Evolutionary conservation across 1,284 basidiomycete species (phyloP), one percentile per base, ranked within the genome.

Genomic region (Phellinidium pouzarii): DNA sequence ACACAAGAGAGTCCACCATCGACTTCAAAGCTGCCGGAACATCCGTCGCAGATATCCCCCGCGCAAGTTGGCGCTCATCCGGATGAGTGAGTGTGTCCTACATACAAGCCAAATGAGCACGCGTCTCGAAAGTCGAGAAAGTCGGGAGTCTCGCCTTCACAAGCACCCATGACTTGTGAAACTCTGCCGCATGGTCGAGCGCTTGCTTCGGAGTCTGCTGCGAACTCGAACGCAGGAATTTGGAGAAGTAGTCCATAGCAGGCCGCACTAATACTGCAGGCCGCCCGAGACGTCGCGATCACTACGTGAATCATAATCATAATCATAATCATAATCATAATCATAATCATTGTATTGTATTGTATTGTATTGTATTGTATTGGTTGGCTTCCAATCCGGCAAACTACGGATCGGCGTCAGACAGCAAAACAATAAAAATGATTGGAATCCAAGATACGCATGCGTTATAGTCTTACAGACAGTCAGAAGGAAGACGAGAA

Each of bases 1-100:
- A 82, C 14, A 95, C 90, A 42, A 97, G 75, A 2, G 88, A 77
- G 66, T 94, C 89, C 3, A 93, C 87, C 74, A 97, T 85, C n/a
- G 82, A 80, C 63, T 84, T 79, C 14, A 97, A 72, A 55, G 84
- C 79, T 4, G 68, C 71, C 7, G 93, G 91, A 0, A 95, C 89
- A 66, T 84, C 79, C 1, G 94, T 95, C 8, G 84, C 80, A 37
- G 73, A 71, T 62, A 97, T 93, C 3, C 94, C 94, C 62, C 79
- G 82, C 26, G 80, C 74, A 47, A 92, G 69, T 60, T 91, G 87
- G 37, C 89, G 75, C 69, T 91, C 89, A 67, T 93, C 90, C 0
- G 91, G 90, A 60, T 83, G 75, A 44, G 78, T 67, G 19, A 93
- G 76, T 6, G 85, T 91, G 59, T 78, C 78, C 88, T 91, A 62